Evolutionary conservation across 78 protist genomes (phyloP).

Genomic region (Dictyostelium firmibasis): DNA sequence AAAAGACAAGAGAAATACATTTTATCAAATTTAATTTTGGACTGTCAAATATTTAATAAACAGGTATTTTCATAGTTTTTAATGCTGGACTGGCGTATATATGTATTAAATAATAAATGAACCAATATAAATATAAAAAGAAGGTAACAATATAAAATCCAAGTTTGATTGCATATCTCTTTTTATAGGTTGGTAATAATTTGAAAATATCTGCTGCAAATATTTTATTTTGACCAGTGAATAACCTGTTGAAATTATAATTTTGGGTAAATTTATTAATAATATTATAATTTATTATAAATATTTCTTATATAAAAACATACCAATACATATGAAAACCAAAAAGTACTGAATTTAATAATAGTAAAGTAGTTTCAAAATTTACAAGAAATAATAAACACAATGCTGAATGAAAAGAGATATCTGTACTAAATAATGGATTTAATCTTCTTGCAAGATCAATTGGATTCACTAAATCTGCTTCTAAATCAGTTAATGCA

Average conservation of each 20-base stretch:
- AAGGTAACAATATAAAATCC: constrained; percentile 45
- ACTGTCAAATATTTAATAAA: not conserved
- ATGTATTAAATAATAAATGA: not conserved
- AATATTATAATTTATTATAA: no score
- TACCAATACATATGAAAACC: constrained; percentile 32
- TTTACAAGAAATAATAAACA: constrained; percentile 11
- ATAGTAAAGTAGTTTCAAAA: not conserved
- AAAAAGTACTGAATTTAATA: constrained; percentile 9
- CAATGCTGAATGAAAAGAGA: not conserved
- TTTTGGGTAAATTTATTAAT: no score
- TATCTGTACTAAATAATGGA: constrained; percentile 40
- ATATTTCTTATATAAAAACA: not conserved
- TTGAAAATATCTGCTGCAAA: constrained; percentile 42
- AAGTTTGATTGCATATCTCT: constrained; percentile 30
- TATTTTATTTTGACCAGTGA: constrained; percentile 1
- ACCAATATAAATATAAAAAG: constrained; percentile 75
- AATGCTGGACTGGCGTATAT: not conserved
- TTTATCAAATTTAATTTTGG: not conserved
- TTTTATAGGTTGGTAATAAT: constrained; percentile 32
- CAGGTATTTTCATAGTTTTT: not conserved
- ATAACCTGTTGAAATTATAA: not conserved
- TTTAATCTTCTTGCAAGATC: constrained; percentile 68
- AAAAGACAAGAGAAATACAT: no score
- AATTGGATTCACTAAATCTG: constrained; percentile 64
- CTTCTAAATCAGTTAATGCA: constrained; percentile 62